Conservation (phyloP, 768 basidiomycete genomes). For the Lanmaoa pseudosensibilis region DNA sequence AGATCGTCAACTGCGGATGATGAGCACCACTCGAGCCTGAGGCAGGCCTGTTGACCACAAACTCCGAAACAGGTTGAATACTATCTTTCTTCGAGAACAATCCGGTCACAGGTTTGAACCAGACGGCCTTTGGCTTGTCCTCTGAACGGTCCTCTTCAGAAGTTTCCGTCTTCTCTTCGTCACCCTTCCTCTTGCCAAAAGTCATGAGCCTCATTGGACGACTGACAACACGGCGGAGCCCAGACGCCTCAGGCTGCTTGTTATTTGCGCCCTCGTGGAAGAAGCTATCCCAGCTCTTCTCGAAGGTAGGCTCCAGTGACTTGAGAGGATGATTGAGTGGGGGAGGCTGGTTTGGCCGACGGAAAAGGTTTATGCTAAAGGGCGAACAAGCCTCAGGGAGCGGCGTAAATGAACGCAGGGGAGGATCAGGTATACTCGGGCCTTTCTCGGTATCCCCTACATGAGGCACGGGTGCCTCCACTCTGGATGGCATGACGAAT, state of each 20-base stretch:
- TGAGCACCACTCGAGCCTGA: constrained; percentile 14
- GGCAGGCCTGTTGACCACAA: constrained; percentile 20
- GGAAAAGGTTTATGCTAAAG: constrained; percentile 37
- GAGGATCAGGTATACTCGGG: constrained; percentile 18
- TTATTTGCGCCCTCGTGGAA: constrained; percentile 31
- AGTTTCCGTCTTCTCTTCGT: constrained; percentile 28
- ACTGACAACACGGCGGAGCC: constrained; percentile 26
- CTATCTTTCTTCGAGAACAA: constrained; percentile 28
- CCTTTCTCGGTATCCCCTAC: constrained; percentile 28
- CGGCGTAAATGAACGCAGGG: constrained; percentile 51
- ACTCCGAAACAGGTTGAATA: constrained; percentile 13
- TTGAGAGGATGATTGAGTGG: constrained; percentile 27
- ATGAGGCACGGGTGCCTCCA: constrained; percentile 17
- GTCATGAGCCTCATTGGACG: constrained; percentile 45
- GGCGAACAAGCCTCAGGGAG: constrained; percentile 40
- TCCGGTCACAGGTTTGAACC: constrained; percentile 40
- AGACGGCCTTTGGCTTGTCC: constrained; percentile 25
- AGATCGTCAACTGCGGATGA: constrained; percentile 43
- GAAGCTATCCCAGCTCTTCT: constrained; percentile 49
- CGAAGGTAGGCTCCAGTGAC: constrained; percentile 32
- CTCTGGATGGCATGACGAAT: constrained; percentile 32
- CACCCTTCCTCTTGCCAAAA: constrained; percentile 42
- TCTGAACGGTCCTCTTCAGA: constrained; percentile 25
- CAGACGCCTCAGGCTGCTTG: constrained; percentile 26
- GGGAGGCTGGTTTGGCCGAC: constrained; percentile 34